These are phyloP conservation scores for Ustilago lituana DNA, from an alignment of 1,284 basidiomycete species.

Conservation along the genomic window DNA sequence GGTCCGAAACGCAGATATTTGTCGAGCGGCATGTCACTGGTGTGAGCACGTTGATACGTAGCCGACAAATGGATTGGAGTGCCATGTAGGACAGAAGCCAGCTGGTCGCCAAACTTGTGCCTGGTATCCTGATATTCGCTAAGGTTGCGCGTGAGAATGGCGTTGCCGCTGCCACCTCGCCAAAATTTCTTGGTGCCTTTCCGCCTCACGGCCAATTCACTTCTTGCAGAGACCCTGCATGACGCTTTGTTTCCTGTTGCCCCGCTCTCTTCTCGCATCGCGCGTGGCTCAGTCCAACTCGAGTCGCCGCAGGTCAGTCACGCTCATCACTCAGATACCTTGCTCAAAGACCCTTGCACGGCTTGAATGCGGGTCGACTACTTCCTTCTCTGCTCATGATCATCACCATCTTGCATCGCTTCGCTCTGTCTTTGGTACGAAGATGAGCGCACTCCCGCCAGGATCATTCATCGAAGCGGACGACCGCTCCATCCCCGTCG, in stretches of 20 bases:
- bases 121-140: too few relatives aligned
- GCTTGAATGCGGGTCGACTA: too few relatives aligned
- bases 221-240: slow-evolving; percentile 2
- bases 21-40: not conserved
- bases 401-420: slow-evolving; percentile 1
- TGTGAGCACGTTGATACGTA: not conserved
- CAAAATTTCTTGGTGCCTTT: too few relatives aligned
- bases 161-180: not conserved
- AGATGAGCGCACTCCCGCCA: slow-evolving; percentile 29
- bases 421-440: not conserved
- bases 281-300: not conserved
- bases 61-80: not conserved
- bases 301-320: slow-evolving; percentile 14
- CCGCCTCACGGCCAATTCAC: not conserved
- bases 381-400: not conserved
- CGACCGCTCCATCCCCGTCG: not conserved
- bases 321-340: slow-evolving; percentile 22
- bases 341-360: too few relatives aligned
- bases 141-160: slow-evolving; percentile 23
- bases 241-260: not conserved
- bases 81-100: not conserved
- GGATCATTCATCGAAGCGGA: slow-evolving; percentile 19
- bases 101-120: too few relatives aligned
- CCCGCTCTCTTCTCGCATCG: not conserved
- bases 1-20: not conserved